Base-by-base conservation (phyloP, 352 stramenopile genomes). In the Phytophthora multivora region DNA sequence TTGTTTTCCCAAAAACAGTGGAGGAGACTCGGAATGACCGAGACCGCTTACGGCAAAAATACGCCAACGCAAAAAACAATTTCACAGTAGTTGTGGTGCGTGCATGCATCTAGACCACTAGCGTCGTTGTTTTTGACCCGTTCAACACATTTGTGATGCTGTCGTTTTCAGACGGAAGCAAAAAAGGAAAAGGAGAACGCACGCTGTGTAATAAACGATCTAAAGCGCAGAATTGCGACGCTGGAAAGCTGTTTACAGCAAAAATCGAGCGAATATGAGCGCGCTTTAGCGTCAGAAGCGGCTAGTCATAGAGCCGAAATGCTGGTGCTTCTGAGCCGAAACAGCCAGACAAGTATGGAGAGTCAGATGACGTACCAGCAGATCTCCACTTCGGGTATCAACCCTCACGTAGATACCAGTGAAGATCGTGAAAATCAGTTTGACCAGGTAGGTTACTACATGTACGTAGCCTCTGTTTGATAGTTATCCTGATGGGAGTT, bases 51-150 rank as follows among this genome's bases (percentile, higher is more conserved):
- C 79, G 79, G 11, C 71, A 86, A 31, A 95, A 95, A 40, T 91
- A 91, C 57, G 54, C 80, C 12, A 93, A 92, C 43, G 86, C 83
- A 19, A 95, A 95, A 69, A 86, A 60, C 42, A 90, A 90, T 51
- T 89, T 95, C 26, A 79, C 72, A 2, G 66, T 83, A 9, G 75
- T 91, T 12, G 80, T 90, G 63, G 81, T 91, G 48, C 45, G 73
- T 60, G 5, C 25, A 8, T 28, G 2, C n/a, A 10, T 21, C 4
- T 2, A 33, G 28, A 0, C 28, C 28, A 33, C 8, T 13, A 33
- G 28, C 8, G 2, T 13, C 28, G 10, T 33, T 33, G 28, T 39
- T 30, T n/a, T 5, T 45, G 38, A 48, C 55, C n/a, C 45, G 7
- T 16, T 40, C 35, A 19, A 11, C 35, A 19, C 12, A 4, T 16